Percentiles rank a stretch among this genome's conserved stretches.
Conservation (phyloP, 257 asterid species). For the Fraxinus americana region DNA sequence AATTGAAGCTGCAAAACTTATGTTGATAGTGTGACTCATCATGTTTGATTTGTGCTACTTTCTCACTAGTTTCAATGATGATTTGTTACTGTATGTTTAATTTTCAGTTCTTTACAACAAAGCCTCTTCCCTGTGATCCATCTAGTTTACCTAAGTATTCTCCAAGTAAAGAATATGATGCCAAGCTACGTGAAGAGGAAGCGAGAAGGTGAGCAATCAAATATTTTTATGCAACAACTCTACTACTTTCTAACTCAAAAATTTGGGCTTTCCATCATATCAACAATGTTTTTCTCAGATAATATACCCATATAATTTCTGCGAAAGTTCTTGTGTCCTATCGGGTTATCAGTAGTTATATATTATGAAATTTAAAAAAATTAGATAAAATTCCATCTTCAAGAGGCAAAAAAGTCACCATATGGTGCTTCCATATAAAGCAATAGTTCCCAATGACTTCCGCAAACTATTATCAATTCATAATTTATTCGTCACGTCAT, state of each 20-base stretch:
- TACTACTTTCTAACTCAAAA: not conserved
- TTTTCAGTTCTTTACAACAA: conserved; percentile 70
- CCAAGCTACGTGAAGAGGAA: conserved; percentile 70
- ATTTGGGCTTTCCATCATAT: not conserved
- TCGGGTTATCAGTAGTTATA: not conserved
- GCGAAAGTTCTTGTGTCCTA: not conserved
- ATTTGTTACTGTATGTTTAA: not conserved
- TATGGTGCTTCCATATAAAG: not conserved
- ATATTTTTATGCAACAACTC: not conserved
- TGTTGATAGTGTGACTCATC: not conserved
- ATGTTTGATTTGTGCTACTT: not conserved
- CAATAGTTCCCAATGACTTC: not conserved
- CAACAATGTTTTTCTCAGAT: not conserved
- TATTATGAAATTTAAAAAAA: too few species aligned
- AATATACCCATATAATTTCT: too few species aligned
- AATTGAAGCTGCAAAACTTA: not conserved
- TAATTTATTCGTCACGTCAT: not conserved
- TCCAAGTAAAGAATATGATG: conserved; percentile 83
- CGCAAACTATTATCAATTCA: not conserved
- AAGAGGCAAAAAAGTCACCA: not conserved
- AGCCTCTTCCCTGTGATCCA: conserved; percentile 89
- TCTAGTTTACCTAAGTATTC: conserved; percentile 75
- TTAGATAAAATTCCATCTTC: not conserved
- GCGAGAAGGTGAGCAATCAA: conserved; percentile 51
- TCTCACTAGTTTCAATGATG: conserved; percentile 9